Conservation (phyloP, 2,329 filamentous ascomycete species). For the Metarhizium humberi region DNA sequence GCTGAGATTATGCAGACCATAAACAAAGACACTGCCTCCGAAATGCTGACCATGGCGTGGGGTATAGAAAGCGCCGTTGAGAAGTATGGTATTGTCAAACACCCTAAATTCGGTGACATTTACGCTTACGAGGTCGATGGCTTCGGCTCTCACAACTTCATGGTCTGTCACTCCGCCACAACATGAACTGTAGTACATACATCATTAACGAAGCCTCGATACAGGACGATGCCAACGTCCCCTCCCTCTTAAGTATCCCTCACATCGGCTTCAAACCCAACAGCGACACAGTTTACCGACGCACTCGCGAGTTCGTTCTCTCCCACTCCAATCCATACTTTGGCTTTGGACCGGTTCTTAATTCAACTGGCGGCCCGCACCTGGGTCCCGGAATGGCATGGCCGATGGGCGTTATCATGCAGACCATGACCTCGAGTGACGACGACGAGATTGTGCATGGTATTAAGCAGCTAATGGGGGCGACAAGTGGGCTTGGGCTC, state of each 20-base stretch:
- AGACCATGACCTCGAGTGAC: constrained; percentile 67
- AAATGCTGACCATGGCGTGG: constrained; percentile 49
- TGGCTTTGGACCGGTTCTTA: constrained; percentile 42
- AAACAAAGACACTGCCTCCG: constrained; percentile 39
- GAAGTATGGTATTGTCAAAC: constrained; percentile 55
- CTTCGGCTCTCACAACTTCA: constrained; percentile 49
- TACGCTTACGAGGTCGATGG: constrained; percentile 65
- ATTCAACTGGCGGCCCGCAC: constrained; percentile 43
- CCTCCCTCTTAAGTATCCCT: constrained; percentile 50
- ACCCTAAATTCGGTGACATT: constrained; percentile 53
- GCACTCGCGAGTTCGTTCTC: constrained; percentile 68
- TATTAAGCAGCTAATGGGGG: constrained; percentile 55
- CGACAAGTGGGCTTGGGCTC: constrained; percentile 63
- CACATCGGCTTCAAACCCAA: constrained; percentile 49
- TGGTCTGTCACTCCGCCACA: constrained; percentile 28
- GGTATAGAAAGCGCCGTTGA: constrained; percentile 56
- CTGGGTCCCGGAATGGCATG: constrained; percentile 62
- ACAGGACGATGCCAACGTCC: constrained; percentile 53
- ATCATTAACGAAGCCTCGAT: background rate
- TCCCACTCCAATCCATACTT: constrained; percentile 66
- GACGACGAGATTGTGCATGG: constrained; percentile 64
- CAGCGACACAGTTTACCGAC: constrained; percentile 56
- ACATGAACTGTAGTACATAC: too few species aligned
- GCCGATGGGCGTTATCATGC: constrained; percentile 79
- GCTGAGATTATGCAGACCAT: constrained; percentile 35